Evolutionary conservation across 106 monocot genomes (phyloP), one percentile per base, ranked within the genome.

Genomic region (Dendrobium chrysotoxum): DNA sequence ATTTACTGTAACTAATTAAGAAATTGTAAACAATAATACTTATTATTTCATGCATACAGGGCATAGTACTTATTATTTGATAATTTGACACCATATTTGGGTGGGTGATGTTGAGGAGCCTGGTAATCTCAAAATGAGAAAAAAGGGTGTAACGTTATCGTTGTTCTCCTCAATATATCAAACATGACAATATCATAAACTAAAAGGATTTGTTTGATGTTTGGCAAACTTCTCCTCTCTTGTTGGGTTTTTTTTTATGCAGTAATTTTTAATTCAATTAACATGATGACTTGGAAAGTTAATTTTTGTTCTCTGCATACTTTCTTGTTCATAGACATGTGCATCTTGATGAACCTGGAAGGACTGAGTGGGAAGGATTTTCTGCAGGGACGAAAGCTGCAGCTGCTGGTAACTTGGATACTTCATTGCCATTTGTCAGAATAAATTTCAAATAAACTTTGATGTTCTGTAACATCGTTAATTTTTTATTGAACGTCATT

Each of bases 281-380:
- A 0, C 6, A 31, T 31, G 30, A 68, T 68, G n/a, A 30, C 68
- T 68, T 68, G 68, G 68, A 68, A 68, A 12, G 61, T 31, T 68
- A 11, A 26, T 68, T 0, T 68, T 13, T 31, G 31, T 30, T 68
- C 30, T 35, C 35, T 74, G 42, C 40, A 44, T 46, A 18, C 0
- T 74, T 72, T 26, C 18, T 20, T 79, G 15, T 78, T 50, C 83
- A 50, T 86, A 98, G 98, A 1, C 98, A 98, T 80, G 86, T 81
- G 40, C 98, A 98, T 86, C 91, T 98, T 79, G 88, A 98, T 87
- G 98, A 98, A 41, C 98, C 98, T 70, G 98, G 98, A 90, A 91
- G 91, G 66, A 68, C 82, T 67, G 95, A 98, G 79, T 98, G 98
- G 98, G 98, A 98, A 84, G 98, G 94, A 23, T 98, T 98, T 80